Percentiles rank a stretch among this genome's conserved stretches.
Conservation (phyloP, 2,329 filamentous ascomycete species). For the Colletotrichum kahawae region DNA sequence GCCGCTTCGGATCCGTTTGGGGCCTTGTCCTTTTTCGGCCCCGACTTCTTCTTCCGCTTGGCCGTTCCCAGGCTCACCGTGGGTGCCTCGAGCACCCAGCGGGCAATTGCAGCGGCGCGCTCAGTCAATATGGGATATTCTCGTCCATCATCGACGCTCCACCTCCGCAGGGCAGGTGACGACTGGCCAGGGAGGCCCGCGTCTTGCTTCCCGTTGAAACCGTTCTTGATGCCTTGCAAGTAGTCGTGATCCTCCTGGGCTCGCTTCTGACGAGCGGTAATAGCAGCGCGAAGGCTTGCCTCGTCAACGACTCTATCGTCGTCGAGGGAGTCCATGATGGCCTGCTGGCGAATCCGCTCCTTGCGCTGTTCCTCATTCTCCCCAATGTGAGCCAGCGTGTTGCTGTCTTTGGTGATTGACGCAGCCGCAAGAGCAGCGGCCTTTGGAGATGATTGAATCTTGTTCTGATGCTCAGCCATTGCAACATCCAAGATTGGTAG, state of each 20-base stretch:
- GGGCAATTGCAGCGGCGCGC: conserved; percentile 69
- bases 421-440: conserved; percentile 37
- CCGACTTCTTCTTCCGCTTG: conserved; percentile 40
- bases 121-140: conserved; percentile 75
- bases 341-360: conserved; percentile 66
- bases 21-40: not conserved
- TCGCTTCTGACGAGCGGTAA: conserved; percentile 63
- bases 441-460: conserved; percentile 28
- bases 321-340: conserved; percentile 69
- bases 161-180: conserved; percentile 49
- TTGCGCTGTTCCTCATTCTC: conserved; percentile 59
- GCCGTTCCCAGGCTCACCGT: conserved; percentile 36
- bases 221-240: conserved; percentile 10
- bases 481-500: conserved; percentile 41
- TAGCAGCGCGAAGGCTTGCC: conserved; percentile 66
- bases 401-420: conserved; percentile 31
- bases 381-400: conserved; percentile 32
- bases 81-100: conserved; percentile 71
- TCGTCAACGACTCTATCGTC: conserved; percentile 74
- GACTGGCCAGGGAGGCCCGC: not conserved
- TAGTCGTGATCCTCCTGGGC: conserved; percentile 57
- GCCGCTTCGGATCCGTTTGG: not conserved
- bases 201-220: conserved; percentile 27
- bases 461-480: conserved; percentile 24
- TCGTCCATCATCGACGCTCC: conserved; percentile 68